A percentile compares a stretch with the other conserved stretches of the same genome.
These are phyloP conservation scores for Fusarium coffeatum DNA, from an alignment of 2,329 filamentous ascomycete species.

Conservation along the genomic window DNA sequence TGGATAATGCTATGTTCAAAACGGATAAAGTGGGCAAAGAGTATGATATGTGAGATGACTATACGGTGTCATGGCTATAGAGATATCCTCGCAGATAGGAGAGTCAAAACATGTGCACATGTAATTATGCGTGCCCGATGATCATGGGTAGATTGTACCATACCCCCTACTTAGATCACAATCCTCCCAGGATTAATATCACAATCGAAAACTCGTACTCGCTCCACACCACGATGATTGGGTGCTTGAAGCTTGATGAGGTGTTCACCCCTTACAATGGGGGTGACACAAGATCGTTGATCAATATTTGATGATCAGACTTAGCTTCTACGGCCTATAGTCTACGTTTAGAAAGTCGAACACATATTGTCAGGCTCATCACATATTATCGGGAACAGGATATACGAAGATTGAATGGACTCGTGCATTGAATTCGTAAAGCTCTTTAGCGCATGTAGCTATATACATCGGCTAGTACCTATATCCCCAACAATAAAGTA, in stretches of 20 bases:
- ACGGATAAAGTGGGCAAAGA: slow-evolving; percentile 39
- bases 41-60: slow-evolving; percentile 27
- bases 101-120: slow-evolving; percentile 30
- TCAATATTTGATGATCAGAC: neutral
- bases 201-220: slow-evolving; percentile 12
- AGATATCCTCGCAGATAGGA: slow-evolving; percentile 40
- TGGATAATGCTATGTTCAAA: slow-evolving; percentile 46
- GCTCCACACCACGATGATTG: neutral
- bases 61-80: slow-evolving; percentile 39
- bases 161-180: slow-evolving; percentile 17
- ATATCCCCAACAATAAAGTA: slow-evolving; percentile 26
- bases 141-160: slow-evolving; percentile 1
- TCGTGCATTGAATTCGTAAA: slow-evolving; percentile 37
- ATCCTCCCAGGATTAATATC: slow-evolving; percentile 4
- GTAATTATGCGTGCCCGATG: slow-evolving; percentile 22
- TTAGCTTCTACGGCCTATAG: no score
- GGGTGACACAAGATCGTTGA: neutral
- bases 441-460: slow-evolving; percentile 29
- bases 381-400: neutral
- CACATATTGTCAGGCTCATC: neutral
- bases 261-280: neutral
- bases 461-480: slow-evolving; percentile 26
- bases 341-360: neutral
- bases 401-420: neutral
- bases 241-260: neutral